Conservation (phyloP, 1,284 basidiomycete species). For the Microbotryum scabiosae region DNA sequence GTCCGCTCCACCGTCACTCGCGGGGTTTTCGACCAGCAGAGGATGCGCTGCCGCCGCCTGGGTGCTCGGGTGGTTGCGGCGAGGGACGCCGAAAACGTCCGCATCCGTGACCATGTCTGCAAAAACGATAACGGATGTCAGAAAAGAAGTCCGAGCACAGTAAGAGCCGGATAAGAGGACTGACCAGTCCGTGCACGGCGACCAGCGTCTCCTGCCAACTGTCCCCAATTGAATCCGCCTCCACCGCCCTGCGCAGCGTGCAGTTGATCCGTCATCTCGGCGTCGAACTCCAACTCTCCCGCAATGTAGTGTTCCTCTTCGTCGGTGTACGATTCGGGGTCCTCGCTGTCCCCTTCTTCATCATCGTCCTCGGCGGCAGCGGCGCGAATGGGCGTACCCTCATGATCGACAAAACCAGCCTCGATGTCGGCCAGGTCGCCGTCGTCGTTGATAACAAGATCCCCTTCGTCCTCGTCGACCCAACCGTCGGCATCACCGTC, state of each 20-base stretch:
- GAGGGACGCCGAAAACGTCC: constrained; percentile 22
- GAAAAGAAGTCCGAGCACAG: neutral
- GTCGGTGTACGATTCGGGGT: constrained; percentile 23
- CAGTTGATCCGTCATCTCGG: constrained; percentile 27
- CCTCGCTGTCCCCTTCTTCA: constrained; percentile 56
- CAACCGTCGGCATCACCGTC: constrained; percentile 39
- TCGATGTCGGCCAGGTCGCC: constrained; percentile 49
- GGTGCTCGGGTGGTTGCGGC: constrained; percentile 6
- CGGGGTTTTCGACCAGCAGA: constrained; percentile 55
- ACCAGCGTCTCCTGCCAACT: constrained; percentile 16
- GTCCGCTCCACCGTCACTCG: constrained; percentile 13
- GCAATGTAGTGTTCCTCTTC: constrained; percentile 24
- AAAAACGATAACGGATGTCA: neutral
- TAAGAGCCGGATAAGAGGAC: constrained; percentile 2
- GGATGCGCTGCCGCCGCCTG: constrained; percentile 53
- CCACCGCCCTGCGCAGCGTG: constrained; percentile 13
- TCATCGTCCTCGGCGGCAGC: constrained; percentile 41
- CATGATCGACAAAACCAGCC: constrained; percentile 38
- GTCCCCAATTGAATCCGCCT: constrained; percentile 22
- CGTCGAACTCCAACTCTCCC: constrained; percentile 32
- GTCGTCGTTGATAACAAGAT: constrained; percentile 30
- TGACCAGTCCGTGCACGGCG: too few relatives aligned
- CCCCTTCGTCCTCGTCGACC: constrained; percentile 43
- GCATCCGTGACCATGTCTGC: constrained; percentile 13
- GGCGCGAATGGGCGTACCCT: constrained; percentile 30